These are phyloP conservation scores for Calonectria pteridis DNA, from an alignment of 2,329 filamentous ascomycete genomes.

Conservation along the genomic window DNA sequence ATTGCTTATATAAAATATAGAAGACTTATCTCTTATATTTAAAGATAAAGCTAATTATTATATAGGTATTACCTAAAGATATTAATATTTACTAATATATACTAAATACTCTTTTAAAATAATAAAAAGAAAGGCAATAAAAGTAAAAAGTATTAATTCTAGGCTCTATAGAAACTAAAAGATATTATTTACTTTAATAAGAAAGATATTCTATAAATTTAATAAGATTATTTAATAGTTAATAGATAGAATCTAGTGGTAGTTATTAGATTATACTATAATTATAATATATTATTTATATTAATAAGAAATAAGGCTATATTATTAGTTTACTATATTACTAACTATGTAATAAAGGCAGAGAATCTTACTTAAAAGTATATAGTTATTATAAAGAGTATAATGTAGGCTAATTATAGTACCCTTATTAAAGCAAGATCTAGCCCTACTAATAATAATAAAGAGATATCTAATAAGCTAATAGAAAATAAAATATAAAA, in stretches of 20 bases:
- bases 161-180: too few species aligned
- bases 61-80: neutral
- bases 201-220: neutral
- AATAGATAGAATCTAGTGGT: slow-evolving; percentile 6
- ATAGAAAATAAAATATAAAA: slow-evolving; percentile 12
- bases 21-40: slow-evolving; percentile 6
- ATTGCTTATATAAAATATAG: neutral
- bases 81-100: neutral
- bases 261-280: neutral
- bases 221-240: neutral
- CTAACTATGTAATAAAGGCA: slow-evolving; percentile 14
- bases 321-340: slow-evolving; percentile 11
- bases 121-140: neutral
- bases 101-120: slow-evolving; percentile 14
- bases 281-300: slow-evolving; percentile 21
- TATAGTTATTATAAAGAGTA: neutral
- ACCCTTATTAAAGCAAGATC: too few species aligned
- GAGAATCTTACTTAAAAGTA: slow-evolving; percentile 12
- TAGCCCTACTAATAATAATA: neutral
- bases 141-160: neutral
- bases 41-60: slow-evolving; percentile 17
- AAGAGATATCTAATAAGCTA: neutral
- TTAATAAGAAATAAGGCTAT: slow-evolving; percentile 10
- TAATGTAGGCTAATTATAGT: neutral
- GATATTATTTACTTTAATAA: too few species aligned